These are phyloP conservation scores for Tuber aestivum DNA, from an alignment of 495 filamentous ascomycete genomes.

Conservation along the genomic window DNA sequence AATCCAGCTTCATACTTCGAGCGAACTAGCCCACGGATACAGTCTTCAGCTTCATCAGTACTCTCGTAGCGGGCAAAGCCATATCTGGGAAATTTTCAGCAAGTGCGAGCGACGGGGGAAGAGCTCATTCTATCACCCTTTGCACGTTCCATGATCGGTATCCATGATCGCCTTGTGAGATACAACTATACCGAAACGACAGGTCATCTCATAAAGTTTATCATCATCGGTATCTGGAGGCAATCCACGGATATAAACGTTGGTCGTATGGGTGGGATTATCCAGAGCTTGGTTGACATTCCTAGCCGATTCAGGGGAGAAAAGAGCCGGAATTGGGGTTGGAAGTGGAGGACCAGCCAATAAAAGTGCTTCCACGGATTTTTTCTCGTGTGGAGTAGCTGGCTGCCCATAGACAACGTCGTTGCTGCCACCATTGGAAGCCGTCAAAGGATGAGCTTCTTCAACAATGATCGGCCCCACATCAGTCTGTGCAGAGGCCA, in stretches of 20 bases:
- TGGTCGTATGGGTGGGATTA: conserved; percentile 79
- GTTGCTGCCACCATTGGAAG: conserved; percentile 10
- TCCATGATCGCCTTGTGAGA: conserved; percentile 98
- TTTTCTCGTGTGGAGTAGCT: conserved; percentile 24
- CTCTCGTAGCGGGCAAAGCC: conserved; percentile 92
- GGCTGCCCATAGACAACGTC: conserved; percentile 19
- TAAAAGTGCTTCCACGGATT: conserved; percentile 64
- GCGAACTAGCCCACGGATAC: conserved; percentile 91
- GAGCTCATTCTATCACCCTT: conserved; percentile 59
- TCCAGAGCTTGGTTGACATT: conserved; percentile 85
- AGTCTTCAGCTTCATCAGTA: conserved; percentile 82
- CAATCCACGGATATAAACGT: conserved; percentile 95
- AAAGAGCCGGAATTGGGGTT: conserved; percentile 78
- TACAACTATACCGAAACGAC: conserved; percentile 81
- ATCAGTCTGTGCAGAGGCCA: conserved; percentile 21
- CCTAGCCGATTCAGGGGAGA: conserved; percentile 65
- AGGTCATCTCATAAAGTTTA: conserved; percentile 71
- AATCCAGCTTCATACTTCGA: conserved; percentile 95
- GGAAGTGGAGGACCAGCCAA: conserved; percentile 75
- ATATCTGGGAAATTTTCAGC: conserved; percentile 56
- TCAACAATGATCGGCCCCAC: conserved; percentile 36
- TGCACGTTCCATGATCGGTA: conserved; percentile 79
- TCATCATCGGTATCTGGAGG: conserved; percentile 92
- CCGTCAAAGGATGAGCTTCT: conserved; percentile 21
- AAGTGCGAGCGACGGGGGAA: conserved; percentile 4